Evolutionary conservation across 768 basidiomycete species (phyloP), one percentile per base, ranked within the genome.

Genomic region (Russula olivacea): DNA sequence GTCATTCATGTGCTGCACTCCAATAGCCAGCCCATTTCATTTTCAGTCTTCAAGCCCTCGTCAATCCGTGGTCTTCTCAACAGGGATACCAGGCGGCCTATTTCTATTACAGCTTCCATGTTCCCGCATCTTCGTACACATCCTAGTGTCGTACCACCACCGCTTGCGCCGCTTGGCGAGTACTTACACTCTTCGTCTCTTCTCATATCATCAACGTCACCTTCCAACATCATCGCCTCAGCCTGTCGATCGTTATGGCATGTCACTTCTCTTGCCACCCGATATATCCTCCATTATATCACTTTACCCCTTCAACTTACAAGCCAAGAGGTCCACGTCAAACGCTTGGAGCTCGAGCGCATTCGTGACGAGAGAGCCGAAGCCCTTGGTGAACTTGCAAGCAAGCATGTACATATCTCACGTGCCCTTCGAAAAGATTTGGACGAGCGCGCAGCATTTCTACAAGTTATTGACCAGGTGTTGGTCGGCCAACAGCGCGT

Each of bases 321-420:
- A 1, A 77, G 81, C 19, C 84, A 88, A 60, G 92, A 94, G 72
- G 88, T 88, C 69, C 74, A 72, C 25, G 73, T 80, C 61, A 88
- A 87, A 65, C 80, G 83, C 17, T 76, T 75, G 49, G 77, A 80
- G 51, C 77, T 93, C 17, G 81, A 88, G 63, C 79, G 72, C 30
- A 77, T 89, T 2, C 80, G 91, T 14, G 82, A 94, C 68, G 79
- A 83, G 66, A 79, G 84, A 4, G 91, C 91, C 0, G 78, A 85
- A 66, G 74, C 78, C 8, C 79, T 94, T 4, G 92, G 92, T 1
- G 71, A 73, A 3, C 78, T 94, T 7, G 77, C 85, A 1, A 77
- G 76, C 47, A 76, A 84, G 69, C 80, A 88, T 23, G 78, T 78
- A 10, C 60, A 71, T 8, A 73, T 87, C n/a, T 69, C 75, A 17